Conservation (phyloP, 257 asterid genomes). For the Paraleonurus japonicus region DNA sequence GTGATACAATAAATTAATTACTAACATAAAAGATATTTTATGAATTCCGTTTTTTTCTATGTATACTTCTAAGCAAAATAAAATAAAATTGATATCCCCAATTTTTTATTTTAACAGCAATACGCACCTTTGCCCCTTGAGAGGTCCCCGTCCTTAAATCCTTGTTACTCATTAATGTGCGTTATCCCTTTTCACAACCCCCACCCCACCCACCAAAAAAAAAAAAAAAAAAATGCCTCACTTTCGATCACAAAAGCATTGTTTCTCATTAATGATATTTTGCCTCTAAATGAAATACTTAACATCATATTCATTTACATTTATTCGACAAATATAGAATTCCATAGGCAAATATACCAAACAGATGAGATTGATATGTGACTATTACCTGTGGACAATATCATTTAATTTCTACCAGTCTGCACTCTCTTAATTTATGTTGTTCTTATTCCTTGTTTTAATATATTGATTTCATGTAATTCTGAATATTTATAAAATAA, state of each 20-base stretch:
- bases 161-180: slow-evolving; percentile 11
- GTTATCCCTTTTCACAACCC: background rate
- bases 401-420: background rate
- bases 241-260: background rate
- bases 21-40: too few species aligned
- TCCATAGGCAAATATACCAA: slow-evolving; percentile 16
- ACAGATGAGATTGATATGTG: background rate
- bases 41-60: too few species aligned
- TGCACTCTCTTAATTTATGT: background rate
- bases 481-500: too few species aligned
- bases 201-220: too few species aligned
- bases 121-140: too few species aligned
- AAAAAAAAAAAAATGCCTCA: background rate
- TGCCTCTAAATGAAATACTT: slow-evolving; percentile 2
- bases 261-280: slow-evolving; percentile 1
- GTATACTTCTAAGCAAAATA: too few species aligned
- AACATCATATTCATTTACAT: background rate
- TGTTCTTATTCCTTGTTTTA: too few species aligned
- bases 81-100: too few species aligned
- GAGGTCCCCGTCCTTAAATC: too few species aligned
- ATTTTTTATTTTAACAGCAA: too few species aligned
- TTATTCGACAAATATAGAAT: background rate
- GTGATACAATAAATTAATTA: too few species aligned
- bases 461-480: too few species aligned
- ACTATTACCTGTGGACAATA: background rate